These are phyloP conservation scores for Lepidium aucheri DNA, from an alignment of 345 rosid species.

Conservation along the genomic window DNA sequence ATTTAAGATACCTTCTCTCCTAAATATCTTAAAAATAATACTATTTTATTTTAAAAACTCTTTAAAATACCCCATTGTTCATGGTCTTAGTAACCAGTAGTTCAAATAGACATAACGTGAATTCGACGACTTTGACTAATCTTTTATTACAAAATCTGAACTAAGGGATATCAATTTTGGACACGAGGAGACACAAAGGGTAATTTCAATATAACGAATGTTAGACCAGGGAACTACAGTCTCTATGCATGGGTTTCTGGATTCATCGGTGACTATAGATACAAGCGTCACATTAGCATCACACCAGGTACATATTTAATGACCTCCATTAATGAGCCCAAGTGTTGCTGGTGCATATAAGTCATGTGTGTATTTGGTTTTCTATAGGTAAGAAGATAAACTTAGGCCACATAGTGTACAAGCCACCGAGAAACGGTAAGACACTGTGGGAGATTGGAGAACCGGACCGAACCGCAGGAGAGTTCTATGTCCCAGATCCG, in stretches of 20 bases:
- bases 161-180: slow-evolving; percentile 93
- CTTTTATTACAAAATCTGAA: neutral
- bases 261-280: slow-evolving; percentile 56
- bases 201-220: slow-evolving; percentile 45
- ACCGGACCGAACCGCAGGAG: slow-evolving; percentile 70
- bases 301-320: slow-evolving; percentile 39
- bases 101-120: too few relatives aligned
- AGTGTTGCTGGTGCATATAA: neutral
- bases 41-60: too few relatives aligned
- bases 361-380: neutral
- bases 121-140: neutral
- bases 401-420: slow-evolving; percentile 37
- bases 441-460: slow-evolving; percentile 88
- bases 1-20: too few relatives aligned
- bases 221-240: slow-evolving; percentile 53
- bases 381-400: slow-evolving; percentile 36
- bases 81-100: too few relatives aligned
- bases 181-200: slow-evolving; percentile 44
- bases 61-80: too few relatives aligned
- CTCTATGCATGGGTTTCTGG: slow-evolving; percentile 72
- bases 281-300: slow-evolving; percentile 29
- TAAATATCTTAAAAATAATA: too few relatives aligned
- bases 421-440: slow-evolving; percentile 69
- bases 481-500: slow-evolving; percentile 61
- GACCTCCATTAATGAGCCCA: neutral